Percentiles rank a stretch among this genome's conserved stretches.
These are phyloP conservation scores for Leccinum olivaceopallidum DNA, from an alignment of 768 basidiomycete genomes.

Conservation along the genomic window DNA sequence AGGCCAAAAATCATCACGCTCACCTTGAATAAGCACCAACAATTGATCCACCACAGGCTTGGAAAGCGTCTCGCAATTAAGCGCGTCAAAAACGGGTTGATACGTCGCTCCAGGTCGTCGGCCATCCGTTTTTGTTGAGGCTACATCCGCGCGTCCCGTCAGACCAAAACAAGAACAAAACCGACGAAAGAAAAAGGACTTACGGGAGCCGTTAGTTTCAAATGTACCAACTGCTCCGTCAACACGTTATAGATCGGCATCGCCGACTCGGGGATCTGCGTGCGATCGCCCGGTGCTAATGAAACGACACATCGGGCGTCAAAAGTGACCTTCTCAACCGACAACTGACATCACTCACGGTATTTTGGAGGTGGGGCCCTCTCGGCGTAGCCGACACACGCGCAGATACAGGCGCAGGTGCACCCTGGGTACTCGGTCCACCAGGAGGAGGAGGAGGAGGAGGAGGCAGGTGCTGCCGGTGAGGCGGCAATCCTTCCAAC, in stretches of 20 bases:
- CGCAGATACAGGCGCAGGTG: slow-evolving; percentile 24
- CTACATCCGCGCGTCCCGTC: slow-evolving; percentile 38
- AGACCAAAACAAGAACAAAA: background rate
- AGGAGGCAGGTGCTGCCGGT: slow-evolving; percentile 23
- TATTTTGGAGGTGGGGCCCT: slow-evolving; percentile 54
- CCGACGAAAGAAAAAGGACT: slow-evolving; percentile 29
- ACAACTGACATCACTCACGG: slow-evolving; percentile 44
- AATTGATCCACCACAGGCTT: slow-evolving; percentile 70
- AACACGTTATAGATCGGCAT: slow-evolving; percentile 69
- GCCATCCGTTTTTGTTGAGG: slow-evolving; percentile 80
- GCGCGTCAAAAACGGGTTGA: slow-evolving; percentile 88
- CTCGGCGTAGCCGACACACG: slow-evolving; percentile 36
- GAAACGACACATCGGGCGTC: background rate
- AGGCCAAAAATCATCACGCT: slow-evolving; percentile 17
- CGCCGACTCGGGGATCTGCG: slow-evolving; percentile 80
- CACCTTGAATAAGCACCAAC: slow-evolving; percentile 71
- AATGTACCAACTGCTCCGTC: slow-evolving; percentile 55
- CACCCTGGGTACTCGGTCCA: slow-evolving; percentile 27
- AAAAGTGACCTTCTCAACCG: background rate
- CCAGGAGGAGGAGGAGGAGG: slow-evolving; percentile 34
- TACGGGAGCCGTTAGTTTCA: slow-evolving; percentile 79
- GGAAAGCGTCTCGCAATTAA: slow-evolving; percentile 87
- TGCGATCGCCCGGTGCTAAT: slow-evolving; percentile 84
- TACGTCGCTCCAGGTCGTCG: slow-evolving; percentile 83
- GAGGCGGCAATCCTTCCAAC: slow-evolving; percentile 24